Evolutionary conservation across 2,329 filamentous ascomycete species (phyloP), one percentile per base, ranked within the genome.

Genomic region (Verticillium isaacii): DNA sequence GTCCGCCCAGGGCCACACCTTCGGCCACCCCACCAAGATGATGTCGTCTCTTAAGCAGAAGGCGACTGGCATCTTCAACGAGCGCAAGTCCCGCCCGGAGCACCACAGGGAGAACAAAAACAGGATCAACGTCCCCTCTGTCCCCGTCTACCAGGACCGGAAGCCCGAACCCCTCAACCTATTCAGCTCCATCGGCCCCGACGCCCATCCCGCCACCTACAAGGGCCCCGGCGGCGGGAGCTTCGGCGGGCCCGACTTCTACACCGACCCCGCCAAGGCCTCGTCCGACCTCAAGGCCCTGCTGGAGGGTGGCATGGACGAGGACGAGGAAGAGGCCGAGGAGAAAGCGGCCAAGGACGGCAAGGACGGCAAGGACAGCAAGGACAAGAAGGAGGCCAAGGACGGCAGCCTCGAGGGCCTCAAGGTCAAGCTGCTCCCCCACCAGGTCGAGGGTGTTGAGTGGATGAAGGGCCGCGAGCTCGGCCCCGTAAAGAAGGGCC

Each of bases 381-480:
- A 57, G 54, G 67, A 72, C 60, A 62, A 71, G 57, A n/a, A 39
- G 36, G 50, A 54, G 19, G 17, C 34, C 25, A 34, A 45, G 7
- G 83, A 85, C 56, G 82, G 83, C 2, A 77, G 74, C 0, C 64
- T 97, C 0, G 89, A 93, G 60, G 95, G 94, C 1, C 83, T 99
- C 64, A 90, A 89, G 61, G 92, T 98, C 63, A 93, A 90, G 70
- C 82, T 99, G 2, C 82, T 99, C 0, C 94, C 93, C 5, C 95
- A 99, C 76, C 95, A 99, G 75, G 87, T 97, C 15, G 92, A 97
- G 61, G 95, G 95, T 68, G 89, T 98, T 1, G 86, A 89, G 61
- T 99, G 95, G 94, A 97, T 99, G 92, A 89, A 85, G 61, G 91
- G 93, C 63, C 92, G 96, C 69, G 95, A 99, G 76, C 88, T 92